These are phyloP conservation scores for Talaromyces trachyspermus DNA, from an alignment of 495 filamentous ascomycete species.

Conservation along the genomic window DNA sequence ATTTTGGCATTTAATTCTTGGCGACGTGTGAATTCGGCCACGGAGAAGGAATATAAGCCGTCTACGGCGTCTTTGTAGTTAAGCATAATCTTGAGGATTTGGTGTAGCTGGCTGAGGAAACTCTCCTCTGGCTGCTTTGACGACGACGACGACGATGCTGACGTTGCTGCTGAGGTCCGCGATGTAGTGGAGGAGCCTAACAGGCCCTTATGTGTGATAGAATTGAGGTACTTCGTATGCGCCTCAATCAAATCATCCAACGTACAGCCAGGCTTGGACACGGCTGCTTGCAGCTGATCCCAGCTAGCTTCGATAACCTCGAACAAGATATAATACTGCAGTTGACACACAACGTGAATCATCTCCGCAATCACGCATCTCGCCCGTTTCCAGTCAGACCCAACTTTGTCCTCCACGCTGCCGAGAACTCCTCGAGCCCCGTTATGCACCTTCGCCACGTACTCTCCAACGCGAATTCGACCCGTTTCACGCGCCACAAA, in stretches of 20 bases:
- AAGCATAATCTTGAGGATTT: conserved; percentile 91
- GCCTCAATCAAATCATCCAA: conserved; percentile 92
- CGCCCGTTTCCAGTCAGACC: conserved; percentile 81
- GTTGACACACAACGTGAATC: conserved; percentile 94
- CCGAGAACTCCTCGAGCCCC: conserved; percentile 87
- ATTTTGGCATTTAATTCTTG: conserved; percentile 77
- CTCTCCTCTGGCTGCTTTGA: conserved; percentile 59
- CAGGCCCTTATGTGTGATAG: conserved; percentile 94
- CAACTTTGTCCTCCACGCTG: conserved; percentile 65
- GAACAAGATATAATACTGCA: conserved; percentile 98
- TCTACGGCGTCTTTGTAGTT: conserved; percentile 90
- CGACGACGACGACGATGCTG: conserved; percentile 18
- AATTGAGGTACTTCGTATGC: conserved; percentile 82
- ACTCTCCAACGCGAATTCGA: conserved; percentile 85
- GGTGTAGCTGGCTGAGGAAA: conserved; percentile 85
- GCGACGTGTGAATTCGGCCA: conserved; percentile 84
- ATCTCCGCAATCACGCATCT: conserved; percentile 89
- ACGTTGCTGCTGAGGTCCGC: conserved; percentile 32
- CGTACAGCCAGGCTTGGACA: conserved; percentile 75
- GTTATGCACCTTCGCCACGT: conserved; percentile 97
- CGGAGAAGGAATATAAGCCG: conserved; percentile 86
- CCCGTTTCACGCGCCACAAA: conserved; percentile 97
- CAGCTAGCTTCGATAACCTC: conserved; percentile 96
- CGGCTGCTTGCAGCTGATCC: conserved; percentile 74
- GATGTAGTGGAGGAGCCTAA: conserved; percentile 52